phyloP scores from a whole-genome alignment of 169 alveolate genomes.

The Amoebophrya sp. region DNA sequence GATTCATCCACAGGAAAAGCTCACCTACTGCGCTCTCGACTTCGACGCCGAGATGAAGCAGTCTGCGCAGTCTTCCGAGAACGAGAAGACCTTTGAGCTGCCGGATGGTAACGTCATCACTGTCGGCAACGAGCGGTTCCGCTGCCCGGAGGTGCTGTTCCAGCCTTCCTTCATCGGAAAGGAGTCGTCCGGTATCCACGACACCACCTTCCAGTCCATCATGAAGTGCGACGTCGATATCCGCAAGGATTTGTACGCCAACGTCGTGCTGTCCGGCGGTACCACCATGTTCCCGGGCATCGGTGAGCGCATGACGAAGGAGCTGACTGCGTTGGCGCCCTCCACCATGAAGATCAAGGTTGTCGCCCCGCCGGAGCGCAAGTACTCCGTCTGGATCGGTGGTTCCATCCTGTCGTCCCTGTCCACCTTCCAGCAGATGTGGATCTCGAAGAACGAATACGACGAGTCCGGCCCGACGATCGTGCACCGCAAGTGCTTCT shows the following conservation, averaged over 20 bases:
- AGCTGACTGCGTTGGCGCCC: slow-evolving; percentile 82
- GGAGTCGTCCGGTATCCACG: slow-evolving; percentile 83
- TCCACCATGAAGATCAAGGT: slow-evolving; percentile 88
- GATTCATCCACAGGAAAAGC: too few relatives aligned
- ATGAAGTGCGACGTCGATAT: slow-evolving; percentile 92
- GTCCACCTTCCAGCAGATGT: slow-evolving; percentile 87
- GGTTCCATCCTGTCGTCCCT: slow-evolving; percentile 88
- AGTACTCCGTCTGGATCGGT: slow-evolving; percentile 94
- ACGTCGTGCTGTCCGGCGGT: slow-evolving; percentile 89
- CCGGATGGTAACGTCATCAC: slow-evolving; percentile 93
- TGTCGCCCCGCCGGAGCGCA: slow-evolving; percentile 94
- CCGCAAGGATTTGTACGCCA: slow-evolving; percentile 85
- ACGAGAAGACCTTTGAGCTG: slow-evolving; percentile 85
- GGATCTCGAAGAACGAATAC: slow-evolving; percentile 95
- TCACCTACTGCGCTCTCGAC: slow-evolving; percentile 89
- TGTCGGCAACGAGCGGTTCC: slow-evolving; percentile 84
- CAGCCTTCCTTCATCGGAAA: slow-evolving; percentile 79
- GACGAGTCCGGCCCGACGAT: slow-evolving; percentile 95
- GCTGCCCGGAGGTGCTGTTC: slow-evolving; percentile 92
- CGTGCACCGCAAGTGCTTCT: slow-evolving; percentile 82
- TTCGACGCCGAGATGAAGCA: slow-evolving; percentile 61
- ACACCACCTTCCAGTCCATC: slow-evolving; percentile 85
- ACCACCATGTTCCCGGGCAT: slow-evolving; percentile 86
- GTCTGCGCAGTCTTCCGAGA: slow-evolving; percentile 58
- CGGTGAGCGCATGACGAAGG: slow-evolving; percentile 86